Percentiles rank a stretch among this genome's conserved stretches.
Conservation (phyloP, 1,284 basidiomycete genomes). For the Ceratobasidium sp. region DNA sequence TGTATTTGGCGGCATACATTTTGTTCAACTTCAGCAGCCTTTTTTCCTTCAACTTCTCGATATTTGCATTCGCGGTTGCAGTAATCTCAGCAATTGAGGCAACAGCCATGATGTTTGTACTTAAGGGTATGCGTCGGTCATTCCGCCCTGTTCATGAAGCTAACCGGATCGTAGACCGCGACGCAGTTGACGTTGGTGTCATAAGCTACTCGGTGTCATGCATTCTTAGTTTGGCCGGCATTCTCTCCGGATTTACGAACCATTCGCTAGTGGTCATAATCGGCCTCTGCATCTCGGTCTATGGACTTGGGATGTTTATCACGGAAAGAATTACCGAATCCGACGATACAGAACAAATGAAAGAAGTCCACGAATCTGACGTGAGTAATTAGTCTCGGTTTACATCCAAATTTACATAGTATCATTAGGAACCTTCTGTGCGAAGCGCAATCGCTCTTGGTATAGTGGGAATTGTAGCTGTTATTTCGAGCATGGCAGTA, state of each 20-base stretch:
- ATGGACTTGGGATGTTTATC: slow-evolving; percentile 35
- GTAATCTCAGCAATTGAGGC: slow-evolving; percentile 15
- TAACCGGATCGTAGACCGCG: slow-evolving; percentile 1
- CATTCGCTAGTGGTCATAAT: slow-evolving; percentile 19
- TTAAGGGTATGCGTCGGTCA: slow-evolving; percentile 15
- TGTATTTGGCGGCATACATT: slow-evolving; percentile 26
- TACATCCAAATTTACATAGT: neutral
- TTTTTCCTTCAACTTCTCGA: slow-evolving; percentile 23
- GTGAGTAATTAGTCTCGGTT: neutral
- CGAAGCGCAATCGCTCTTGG: slow-evolving; percentile 31
- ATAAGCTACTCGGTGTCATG: slow-evolving; percentile 32
- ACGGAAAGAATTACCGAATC: neutral
- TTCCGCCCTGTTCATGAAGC: neutral
- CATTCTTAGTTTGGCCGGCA: slow-evolving; percentile 9
- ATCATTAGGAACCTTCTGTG: slow-evolving; percentile 14
- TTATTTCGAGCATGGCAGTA: slow-evolving; percentile 31
- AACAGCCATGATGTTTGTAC: slow-evolving; percentile 24
- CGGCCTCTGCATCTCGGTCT: slow-evolving; percentile 11
- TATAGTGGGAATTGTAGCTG: slow-evolving; percentile 2
- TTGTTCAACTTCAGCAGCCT: slow-evolving; percentile 23
- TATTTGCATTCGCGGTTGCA: slow-evolving; percentile 2
- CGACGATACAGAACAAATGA: slow-evolving; percentile 10
- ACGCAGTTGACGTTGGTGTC: slow-evolving; percentile 26
- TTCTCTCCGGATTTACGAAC: neutral
- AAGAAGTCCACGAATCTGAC: slow-evolving; percentile 5